These are phyloP conservation scores for Neofusicoccum cordaticola DNA, from an alignment of 2,329 filamentous ascomycete genomes.

Conservation along the genomic window DNA sequence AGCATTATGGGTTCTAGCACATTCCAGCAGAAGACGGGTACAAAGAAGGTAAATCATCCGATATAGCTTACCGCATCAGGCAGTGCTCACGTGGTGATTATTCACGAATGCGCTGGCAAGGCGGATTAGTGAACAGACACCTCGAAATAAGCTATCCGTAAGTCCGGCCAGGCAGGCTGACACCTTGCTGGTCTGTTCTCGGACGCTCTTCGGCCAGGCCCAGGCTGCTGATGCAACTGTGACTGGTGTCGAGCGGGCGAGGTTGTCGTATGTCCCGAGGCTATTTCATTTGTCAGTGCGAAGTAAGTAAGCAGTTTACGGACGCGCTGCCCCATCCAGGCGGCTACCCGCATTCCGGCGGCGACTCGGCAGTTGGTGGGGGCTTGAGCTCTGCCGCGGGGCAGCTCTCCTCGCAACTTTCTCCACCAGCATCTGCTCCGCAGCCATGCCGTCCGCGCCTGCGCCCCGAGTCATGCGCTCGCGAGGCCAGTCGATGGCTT, in stretches of 20 bases:
- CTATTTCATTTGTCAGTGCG: no score
- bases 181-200: background rate
- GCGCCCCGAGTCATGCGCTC: background rate
- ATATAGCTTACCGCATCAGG: background rate
- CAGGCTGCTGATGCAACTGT: background rate
- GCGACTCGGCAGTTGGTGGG: background rate
- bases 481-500: background rate
- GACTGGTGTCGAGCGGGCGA: background rate
- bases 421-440: background rate
- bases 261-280: background rate
- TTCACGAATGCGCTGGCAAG: background rate
- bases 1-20: background rate
- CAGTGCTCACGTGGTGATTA: background rate
- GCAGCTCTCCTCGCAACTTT: background rate
- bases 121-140: conserved; percentile 1
- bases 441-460: background rate
- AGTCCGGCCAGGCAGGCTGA: no score
- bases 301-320: no score
- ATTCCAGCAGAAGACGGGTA: background rate
- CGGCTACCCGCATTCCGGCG: background rate
- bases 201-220: background rate
- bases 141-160: background rate
- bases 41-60: background rate
- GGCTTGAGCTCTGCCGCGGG: background rate
- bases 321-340: no score